Percentiles rank a stretch among this genome's conserved stretches.
Conservation (phyloP, 1,139 yeast species). For the Geotrichum bryndzae region DNA sequence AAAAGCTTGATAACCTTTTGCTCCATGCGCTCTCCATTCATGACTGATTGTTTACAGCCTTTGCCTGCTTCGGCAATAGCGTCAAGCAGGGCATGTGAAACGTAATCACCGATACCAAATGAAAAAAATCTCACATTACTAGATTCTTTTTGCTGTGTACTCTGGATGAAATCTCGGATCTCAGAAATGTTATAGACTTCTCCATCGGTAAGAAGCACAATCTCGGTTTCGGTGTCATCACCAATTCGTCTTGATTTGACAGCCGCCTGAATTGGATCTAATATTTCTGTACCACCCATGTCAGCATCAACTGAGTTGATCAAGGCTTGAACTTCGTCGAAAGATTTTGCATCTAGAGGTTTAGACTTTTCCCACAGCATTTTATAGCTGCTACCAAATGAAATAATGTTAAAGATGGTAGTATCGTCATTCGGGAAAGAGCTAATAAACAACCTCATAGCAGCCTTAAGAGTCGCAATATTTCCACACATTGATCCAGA, state of each 20-base stretch:
- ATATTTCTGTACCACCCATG: slow-evolving; percentile 16
- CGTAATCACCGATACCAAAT: slow-evolving; percentile 14
- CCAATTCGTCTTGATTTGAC: background rate
- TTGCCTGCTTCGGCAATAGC: slow-evolving; percentile 6
- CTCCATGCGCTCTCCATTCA: slow-evolving; percentile 13
- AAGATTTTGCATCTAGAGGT: slow-evolving; percentile 6
- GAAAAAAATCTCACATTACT: slow-evolving; percentile 6
- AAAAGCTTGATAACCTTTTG: slow-evolving; percentile 9
- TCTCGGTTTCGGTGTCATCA: slow-evolving; percentile 7
- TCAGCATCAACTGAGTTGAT: slow-evolving; percentile 5
- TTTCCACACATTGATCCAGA: slow-evolving; percentile 12
- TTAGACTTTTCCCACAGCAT: slow-evolving; percentile 11
- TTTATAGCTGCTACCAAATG: slow-evolving; percentile 10
- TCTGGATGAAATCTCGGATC: background rate
- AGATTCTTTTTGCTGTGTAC: background rate
- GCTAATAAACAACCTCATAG: slow-evolving; percentile 8
- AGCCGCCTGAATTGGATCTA: slow-evolving; percentile 4
- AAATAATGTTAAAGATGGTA: slow-evolving; percentile 11
- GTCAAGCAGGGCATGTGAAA: slow-evolving; percentile 13
- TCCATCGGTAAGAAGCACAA: slow-evolving; percentile 16
- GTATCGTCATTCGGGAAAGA: slow-evolving; percentile 8
- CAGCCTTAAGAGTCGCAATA: slow-evolving; percentile 7
- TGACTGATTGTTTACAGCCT: slow-evolving; percentile 11
- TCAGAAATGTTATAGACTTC: background rate
- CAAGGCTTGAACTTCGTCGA: slow-evolving; percentile 2